Conservation (phyloP, 768 basidiomycete species). For the Leccinum sublutescens region DNA sequence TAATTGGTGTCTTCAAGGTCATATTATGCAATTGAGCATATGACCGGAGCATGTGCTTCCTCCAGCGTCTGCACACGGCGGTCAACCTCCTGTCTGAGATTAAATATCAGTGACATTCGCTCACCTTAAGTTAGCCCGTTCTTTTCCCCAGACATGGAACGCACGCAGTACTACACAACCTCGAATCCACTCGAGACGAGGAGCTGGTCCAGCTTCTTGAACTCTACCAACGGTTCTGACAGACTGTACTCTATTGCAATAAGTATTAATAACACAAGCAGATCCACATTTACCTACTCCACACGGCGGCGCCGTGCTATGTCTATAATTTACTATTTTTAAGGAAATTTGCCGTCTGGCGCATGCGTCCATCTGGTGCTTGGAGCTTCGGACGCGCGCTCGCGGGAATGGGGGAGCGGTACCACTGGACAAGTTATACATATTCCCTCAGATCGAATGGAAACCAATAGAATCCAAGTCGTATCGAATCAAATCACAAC, state of each 20-base stretch:
- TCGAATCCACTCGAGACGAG: not conserved
- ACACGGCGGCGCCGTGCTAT: not conserved
- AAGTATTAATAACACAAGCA: not conserved
- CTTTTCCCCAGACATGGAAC: not conserved
- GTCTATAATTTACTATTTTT: not conserved
- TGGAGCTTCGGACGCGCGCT: not conserved
- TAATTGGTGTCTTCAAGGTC: not conserved
- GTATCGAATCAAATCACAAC: not conserved
- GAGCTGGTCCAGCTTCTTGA: not conserved
- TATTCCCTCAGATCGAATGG: not conserved
- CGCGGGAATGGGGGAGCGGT: not conserved
- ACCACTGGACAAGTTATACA: not conserved
- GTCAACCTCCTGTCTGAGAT: not conserved
- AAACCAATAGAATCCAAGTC: not conserved
- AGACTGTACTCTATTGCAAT: not conserved
- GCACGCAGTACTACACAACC: not conserved
- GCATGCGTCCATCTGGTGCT: not conserved
- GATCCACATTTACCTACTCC: not conserved
- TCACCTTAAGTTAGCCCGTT: not conserved
- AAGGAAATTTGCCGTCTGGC: not conserved
- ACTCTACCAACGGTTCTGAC: not conserved
- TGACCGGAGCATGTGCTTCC: not conserved
- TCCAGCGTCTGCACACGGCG: not conserved
- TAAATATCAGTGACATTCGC: not conserved
- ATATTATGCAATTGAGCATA: not conserved